Conservation (phyloP, 257 asterid genomes). For the Nicotiana tomentosiformis region DNA sequence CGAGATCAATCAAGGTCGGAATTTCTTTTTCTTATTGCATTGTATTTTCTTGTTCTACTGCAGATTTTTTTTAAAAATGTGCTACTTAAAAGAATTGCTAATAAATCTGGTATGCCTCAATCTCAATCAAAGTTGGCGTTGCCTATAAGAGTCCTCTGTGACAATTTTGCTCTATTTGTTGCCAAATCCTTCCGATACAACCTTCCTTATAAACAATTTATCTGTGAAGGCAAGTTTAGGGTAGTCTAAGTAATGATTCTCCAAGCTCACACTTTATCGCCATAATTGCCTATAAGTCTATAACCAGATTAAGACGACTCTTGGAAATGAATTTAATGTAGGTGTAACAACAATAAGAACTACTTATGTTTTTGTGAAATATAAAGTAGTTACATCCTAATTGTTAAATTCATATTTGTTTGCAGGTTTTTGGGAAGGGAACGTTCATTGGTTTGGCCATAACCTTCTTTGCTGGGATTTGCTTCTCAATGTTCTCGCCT, state of each 20-base stretch:
- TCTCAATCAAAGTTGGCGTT: neutral
- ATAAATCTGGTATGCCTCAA: neutral
- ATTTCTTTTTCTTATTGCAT: neutral
- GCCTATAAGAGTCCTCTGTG: neutral
- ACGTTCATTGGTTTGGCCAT: slow-evolving; percentile 64
- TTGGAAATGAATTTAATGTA: no score
- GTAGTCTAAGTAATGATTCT: neutral
- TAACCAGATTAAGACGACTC: no score
- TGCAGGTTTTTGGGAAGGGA: slow-evolving; percentile 85
- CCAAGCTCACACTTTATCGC: neutral
- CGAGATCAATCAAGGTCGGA: slow-evolving; percentile 77
- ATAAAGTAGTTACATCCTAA: neutral
- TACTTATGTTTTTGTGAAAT: no score
- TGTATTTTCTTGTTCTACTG: neutral
- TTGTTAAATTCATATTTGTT: neutral
- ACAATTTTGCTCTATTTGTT: neutral
- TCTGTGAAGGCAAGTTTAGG: no score
- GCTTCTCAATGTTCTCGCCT: slow-evolving; percentile 85
- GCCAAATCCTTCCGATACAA: no score
- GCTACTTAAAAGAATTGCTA: neutral
- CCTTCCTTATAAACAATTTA: no score
- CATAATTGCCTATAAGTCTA: no score
- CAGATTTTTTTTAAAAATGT: neutral
- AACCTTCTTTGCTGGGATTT: slow-evolving; percentile 84
- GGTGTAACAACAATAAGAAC: no score